Evolutionary conservation across 2,329 filamentous ascomycete species (phyloP), one percentile per base, ranked within the genome.

Genomic region (Myriosclerotinia scirpicola): DNA sequence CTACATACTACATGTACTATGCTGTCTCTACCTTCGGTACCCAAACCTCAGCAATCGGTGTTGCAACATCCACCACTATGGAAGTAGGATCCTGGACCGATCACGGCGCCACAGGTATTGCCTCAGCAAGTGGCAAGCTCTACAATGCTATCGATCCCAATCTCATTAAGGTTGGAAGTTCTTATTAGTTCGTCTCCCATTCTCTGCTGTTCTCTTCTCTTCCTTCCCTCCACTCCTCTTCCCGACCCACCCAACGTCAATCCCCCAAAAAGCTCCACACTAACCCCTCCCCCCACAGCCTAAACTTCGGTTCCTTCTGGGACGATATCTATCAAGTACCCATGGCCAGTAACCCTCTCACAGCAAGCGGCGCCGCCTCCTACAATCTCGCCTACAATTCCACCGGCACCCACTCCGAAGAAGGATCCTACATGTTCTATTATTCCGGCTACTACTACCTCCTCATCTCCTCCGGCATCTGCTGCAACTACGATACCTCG

Each of bases 231-330:
- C 42, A 36, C 6, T 1, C 26, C 8, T 11, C 4, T 12, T n/a
- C n/a, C n/a, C 2, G 6, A 17, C 9, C 20, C n/a, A 26, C 26
- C 22, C 6, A 30, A 20, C n/a, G n/a, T 30, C 8, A 12, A 38
- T 2, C n/a, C 2, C 8, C 11, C 5, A 17, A 22, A 46, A 6
- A 30, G 17, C 7, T 55, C 22, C 26, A 26, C 3, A 54, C 53
- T 64, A 38, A 64, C 22, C 6, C 4, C 22, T n/a, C 34, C 8
- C 11, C 17, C 9, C 20, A 26, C 14, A 64, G 62, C 67, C 77
- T 88, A 74, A 85, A 81, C 68, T 91, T 90, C 69, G 89, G 88
- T 34, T 89, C 85, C 15, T 91, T 90, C 81, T 92, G 87, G 87
- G 76, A 78, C 8, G 84, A 87, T 73, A 81, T 91, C 67, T 89